phyloP scores from a whole-genome alignment of 345 rosid genomes.

The Populus davidiana region DNA sequence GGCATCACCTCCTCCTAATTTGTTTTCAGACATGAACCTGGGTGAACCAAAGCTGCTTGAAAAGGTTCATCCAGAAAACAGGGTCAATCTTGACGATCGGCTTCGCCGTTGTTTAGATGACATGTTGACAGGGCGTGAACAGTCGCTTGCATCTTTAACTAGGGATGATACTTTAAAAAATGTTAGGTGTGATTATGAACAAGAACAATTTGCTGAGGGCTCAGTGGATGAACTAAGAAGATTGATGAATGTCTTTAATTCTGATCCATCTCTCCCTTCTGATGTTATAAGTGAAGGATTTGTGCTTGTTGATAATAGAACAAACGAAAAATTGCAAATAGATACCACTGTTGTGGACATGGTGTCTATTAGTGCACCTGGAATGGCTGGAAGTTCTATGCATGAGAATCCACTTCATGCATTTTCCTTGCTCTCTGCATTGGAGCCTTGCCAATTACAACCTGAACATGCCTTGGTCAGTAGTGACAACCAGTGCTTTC shows the following conservation, averaged over 20 bases:
- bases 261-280: constrained; percentile 31
- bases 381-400: constrained; percentile 11
- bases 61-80: constrained; percentile 28
- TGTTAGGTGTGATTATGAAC: constrained; percentile 20
- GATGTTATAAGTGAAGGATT: constrained; percentile 33
- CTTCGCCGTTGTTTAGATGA: constrained; percentile 30
- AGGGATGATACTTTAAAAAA: constrained; percentile 17
- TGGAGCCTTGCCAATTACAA: constrained; percentile 38
- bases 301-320: constrained; percentile 24
- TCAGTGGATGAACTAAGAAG: constrained; percentile 38
- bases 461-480: constrained; percentile 23
- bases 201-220: constrained; percentile 26
- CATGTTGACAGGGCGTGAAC: constrained; percentile 28
- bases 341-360: constrained; percentile 19
- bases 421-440: constrained; percentile 26
- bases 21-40: constrained; percentile 56
- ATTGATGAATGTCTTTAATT: constrained; percentile 24
- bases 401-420: constrained; percentile 25
- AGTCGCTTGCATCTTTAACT: constrained; percentile 16
- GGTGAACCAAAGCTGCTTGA: constrained; percentile 37
- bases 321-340: constrained; percentile 22
- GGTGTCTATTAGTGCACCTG: constrained; percentile 12
- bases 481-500: constrained; percentile 22
- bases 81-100: constrained; percentile 23
- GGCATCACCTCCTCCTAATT: constrained; percentile 83